Evolutionary conservation across 805 yeast genomes (phyloP).

Genomic region (Yamadazyma sp.): DNA sequence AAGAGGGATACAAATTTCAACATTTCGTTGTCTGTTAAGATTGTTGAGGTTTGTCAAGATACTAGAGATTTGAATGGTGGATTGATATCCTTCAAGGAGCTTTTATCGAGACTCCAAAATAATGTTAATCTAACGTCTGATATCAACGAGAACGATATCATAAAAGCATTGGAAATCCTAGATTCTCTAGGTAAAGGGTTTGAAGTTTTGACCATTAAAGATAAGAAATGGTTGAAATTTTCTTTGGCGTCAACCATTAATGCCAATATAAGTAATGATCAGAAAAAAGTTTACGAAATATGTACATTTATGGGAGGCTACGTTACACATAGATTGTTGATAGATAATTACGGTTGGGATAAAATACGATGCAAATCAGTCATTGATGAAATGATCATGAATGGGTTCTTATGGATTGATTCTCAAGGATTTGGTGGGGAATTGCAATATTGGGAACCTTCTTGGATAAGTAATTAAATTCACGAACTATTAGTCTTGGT

Average conservation of each 20-base stretch:
- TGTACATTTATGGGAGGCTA: conserved; percentile 74
- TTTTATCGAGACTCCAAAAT: conserved; percentile 22
- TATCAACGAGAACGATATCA: conserved; percentile 49
- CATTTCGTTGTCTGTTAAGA: conserved; percentile 65
- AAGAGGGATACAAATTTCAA: conserved; percentile 48
- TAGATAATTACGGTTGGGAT: conserved; percentile 80
- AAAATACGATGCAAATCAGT: conserved; percentile 56
- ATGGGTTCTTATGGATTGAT: conserved; percentile 88
- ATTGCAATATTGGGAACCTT: conserved; percentile 66
- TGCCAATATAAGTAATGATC: conserved; percentile 49
- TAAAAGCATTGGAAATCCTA: conserved; percentile 51
- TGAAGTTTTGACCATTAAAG: conserved; percentile 56
- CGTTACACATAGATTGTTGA: conserved; percentile 58
- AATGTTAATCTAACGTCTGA: conserved; percentile 29
- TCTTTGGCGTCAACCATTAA: conserved; percentile 25
- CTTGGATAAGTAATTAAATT: conserved; percentile 49
- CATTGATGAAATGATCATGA: conserved; percentile 74
- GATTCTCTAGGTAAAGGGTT: conserved; percentile 68
- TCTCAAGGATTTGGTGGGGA: conserved; percentile 26
- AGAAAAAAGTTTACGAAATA: conserved; percentile 65
- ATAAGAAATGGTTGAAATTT: conserved; percentile 48
- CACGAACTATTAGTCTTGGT: neutral
- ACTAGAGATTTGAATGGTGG: conserved; percentile 82
- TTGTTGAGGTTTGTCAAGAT: conserved; percentile 71
- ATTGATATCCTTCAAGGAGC: conserved; percentile 54